Base-by-base conservation (phyloP, 1,139 yeast genomes). In the Debaryomyces psychrophilus region DNA sequence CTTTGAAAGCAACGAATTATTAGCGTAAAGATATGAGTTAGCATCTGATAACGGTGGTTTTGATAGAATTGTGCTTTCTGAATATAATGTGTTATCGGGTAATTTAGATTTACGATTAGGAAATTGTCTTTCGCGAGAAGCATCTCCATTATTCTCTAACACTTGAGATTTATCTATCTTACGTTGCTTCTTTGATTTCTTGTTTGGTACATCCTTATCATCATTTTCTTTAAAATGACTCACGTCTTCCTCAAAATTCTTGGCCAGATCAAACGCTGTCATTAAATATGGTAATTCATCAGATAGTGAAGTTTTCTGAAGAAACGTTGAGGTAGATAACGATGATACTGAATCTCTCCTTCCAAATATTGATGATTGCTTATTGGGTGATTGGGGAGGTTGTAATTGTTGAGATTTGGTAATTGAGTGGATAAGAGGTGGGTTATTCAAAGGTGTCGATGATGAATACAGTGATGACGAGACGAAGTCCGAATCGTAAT, bases 231-330 rank as follows among this genome's bases (percentile, higher is more conserved):
- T 60, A 54, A 55, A 71, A 49, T 71, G 77, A 43, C 64, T 65
- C 4, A 79, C 65, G 50, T 79, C 84, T 52, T 76, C 77, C 50
- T 77, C 81, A 12, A 77, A 68, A 31, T 72, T 73, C 50, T 70
- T 74, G 2, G 82, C 83, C 52, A 76, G 76, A 50, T 76, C 73
- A 51, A 81, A 82, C n/a, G 85, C 86, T 12, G 76, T 64, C 77
- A 81, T 69, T 53, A 82, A 64, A 51, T 71, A 75, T 0, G 87
- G 87, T 55, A 82, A 61, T 54, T 81, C 83, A 28, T 80, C 83
- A 1, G 81, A 57, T 5, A 81, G 63, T 2, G 82, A 74, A 0
- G 83, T 71, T 51, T 74, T 76, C 31, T 69, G 76, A 34, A 74
- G 58, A 26, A 62, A 49, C 15, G 63, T 54, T 2, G 71, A 61